Evolutionary conservation across 139 green algal genomes (phyloP), one percentile per base, ranked within the genome.

Genomic region (Raphidocelis subcapitata): DNA sequence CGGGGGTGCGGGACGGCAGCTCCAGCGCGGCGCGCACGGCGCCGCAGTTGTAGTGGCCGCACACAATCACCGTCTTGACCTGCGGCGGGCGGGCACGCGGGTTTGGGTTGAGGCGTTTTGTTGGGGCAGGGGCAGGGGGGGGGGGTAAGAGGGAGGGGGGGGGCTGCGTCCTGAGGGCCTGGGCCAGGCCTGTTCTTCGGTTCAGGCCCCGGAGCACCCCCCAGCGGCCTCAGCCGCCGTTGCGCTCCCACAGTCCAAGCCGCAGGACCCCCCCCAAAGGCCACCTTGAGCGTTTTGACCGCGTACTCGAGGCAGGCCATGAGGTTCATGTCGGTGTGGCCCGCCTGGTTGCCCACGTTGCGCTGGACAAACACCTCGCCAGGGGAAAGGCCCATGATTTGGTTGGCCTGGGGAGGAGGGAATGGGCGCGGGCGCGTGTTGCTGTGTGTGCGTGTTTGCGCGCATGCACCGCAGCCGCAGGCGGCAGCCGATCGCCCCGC

Each of bases 331-430:
- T 96, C 91, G 29, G 89, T 89, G 79, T 92, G 90, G 31, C 69
- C 89, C 28, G 86, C 90, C 70, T 92, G 79, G 82, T 95, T 95
- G 72, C 91, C 91, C 23, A 96, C 89, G 65, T 96, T 96, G 75
- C 91, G 84, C 75, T 96, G 85, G 47, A 92, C 87, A 70, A 96
- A 96, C 28, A 96, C 77, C 71, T 91, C 86, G 5, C 91, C 91
- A n/a, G 90, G 87, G 1, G 63, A 76, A 70, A 94, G 74, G 46
- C 82, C 87, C 24, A 93, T 64, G 32, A 94, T 85, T n/a, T 86
- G 41, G 61, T 93, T 93, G 62, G 90, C 86, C 81, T 83, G 68
- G 16, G n/a, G 47, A 23, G 26, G 4, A 49, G 41, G 10, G 5
- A 69, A 54, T 0, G 23, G 20, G 18, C 26, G 1, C 3, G 1